Evolutionary conservation across 2,329 filamentous ascomycete genomes (phyloP), one percentile per base, ranked within the genome.

Genomic region (Alternaria ventricosa): DNA sequence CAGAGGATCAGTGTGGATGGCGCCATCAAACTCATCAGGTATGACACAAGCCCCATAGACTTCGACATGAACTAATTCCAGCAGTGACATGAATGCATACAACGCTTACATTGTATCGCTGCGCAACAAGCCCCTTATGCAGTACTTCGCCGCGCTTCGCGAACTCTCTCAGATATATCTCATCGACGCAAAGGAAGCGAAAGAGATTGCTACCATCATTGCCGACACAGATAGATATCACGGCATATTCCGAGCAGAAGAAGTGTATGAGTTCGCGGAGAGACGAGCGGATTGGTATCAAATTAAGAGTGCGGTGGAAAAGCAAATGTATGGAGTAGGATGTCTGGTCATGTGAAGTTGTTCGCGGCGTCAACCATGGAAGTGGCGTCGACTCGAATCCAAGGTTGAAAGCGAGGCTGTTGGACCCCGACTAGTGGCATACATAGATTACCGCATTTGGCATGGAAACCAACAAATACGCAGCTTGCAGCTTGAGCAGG

Each of bases 251-350:
- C 87, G 94, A 20, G 93, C 95, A 0, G 96, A 99, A 79, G 96
- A 99, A 83, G 96, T 98, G 4, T 97, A 97, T 75, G 95, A 98
- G 83, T 99, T 96, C 83, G 96, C 95, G 1, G 94, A 97, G 81
- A 85, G 96, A 70, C 85, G 96, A 71, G 94, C 94, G 54, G 96
- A 99, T 82, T 99, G 96, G 96, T 97, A 96, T 78, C 87, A 91
- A 71, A 93, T 99, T 11, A 92, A 91, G 82, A 89, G 88, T 68
- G 89, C 94, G 67, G 96, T 99, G 6, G 96, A 99, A 84, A 91
- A 92, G 81, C 94, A 94, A 65, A 97, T 99, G 94, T 98, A 97
- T 82, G 96, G 96, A 5, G 88, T 97, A 78, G 95, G 96, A 64
- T 99, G 96, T 80, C 79, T 78, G 49, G 76, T 96, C 46, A 98